phyloP scores from a whole-genome alignment of 179 eudicot genomes.

The Silene noctiflora region DNA sequence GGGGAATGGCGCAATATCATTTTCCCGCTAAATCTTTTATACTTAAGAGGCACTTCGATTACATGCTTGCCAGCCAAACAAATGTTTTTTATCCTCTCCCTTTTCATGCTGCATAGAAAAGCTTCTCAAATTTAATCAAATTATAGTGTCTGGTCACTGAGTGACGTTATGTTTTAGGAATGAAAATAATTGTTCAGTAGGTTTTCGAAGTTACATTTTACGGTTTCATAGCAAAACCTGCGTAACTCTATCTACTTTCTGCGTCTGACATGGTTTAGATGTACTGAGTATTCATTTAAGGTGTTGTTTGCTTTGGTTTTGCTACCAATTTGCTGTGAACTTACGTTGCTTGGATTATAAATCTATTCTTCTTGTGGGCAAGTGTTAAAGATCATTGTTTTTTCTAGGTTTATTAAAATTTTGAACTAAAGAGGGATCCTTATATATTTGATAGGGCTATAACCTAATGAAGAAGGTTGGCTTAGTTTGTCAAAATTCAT shows the following conservation, averaged over 20 bases:
- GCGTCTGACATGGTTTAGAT: neutral
- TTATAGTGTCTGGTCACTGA: neutral
- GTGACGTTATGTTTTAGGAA: neutral
- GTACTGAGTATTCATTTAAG: neutral
- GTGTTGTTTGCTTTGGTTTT: neutral
- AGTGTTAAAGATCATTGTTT: neutral
- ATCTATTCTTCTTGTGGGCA: neutral
- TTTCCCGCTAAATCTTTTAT: neutral
- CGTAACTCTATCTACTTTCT: neutral
- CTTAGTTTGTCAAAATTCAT: neutral
- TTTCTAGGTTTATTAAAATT: neutral
- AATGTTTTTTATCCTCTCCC: no score
- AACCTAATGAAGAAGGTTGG: neutral
- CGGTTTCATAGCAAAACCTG: neutral
- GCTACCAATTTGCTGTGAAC: neutral
- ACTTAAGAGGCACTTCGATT: neutral
- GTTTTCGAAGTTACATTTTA: neutral
- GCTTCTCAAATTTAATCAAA: neutral
- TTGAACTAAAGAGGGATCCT: no score
- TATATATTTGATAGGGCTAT: neutral
- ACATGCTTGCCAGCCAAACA: neutral
- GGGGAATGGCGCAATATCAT: neutral
- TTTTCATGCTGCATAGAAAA: no score
- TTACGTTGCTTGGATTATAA: neutral
- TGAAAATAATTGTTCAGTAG: neutral